Conservation (phyloP, 2,329 filamentous ascomycete species). For the Epichloe brachyelytri region DNA sequence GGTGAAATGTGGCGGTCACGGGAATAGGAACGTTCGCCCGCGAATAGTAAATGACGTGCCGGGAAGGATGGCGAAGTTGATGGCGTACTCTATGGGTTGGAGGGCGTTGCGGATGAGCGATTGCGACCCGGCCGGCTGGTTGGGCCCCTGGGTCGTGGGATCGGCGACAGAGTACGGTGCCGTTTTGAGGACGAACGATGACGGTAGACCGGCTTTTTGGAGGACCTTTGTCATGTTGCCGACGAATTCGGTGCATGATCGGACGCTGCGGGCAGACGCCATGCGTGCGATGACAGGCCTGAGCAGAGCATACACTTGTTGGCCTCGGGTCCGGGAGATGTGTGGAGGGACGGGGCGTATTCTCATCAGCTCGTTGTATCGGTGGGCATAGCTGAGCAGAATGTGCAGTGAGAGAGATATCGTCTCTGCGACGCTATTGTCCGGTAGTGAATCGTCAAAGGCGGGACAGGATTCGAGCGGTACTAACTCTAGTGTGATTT, state of each 20-base stretch:
- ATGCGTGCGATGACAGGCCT: constrained; percentile 38
- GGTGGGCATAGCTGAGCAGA: constrained; percentile 67
- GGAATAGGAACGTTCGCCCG: constrained; percentile 30
- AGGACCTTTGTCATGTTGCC: constrained; percentile 31
- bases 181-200: constrained; percentile 30
- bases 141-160: constrained; percentile 16
- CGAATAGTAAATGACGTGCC: constrained; percentile 29
- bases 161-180: constrained; percentile 19
- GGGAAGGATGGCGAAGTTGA: constrained; percentile 33
- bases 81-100: constrained; percentile 26
- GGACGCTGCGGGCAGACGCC: constrained; percentile 29
- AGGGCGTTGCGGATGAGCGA: constrained; percentile 31
- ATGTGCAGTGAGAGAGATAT: constrained; percentile 58
- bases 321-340: constrained; percentile 22
- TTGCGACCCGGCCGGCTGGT: constrained; percentile 29
- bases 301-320: constrained; percentile 35
- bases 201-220: constrained; percentile 31
- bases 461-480: constrained; percentile 33
- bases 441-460: constrained; percentile 21
- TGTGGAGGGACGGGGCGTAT: constrained; percentile 40
- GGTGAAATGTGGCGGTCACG: constrained; percentile 31
- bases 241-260: constrained; percentile 27
- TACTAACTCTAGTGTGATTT: constrained; percentile 54
- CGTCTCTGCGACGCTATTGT: constrained; percentile 47
- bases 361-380: constrained; percentile 57